phyloP scores from a whole-genome alignment of 257 asterid genomes.

The Forsythia viridissima region DNA sequence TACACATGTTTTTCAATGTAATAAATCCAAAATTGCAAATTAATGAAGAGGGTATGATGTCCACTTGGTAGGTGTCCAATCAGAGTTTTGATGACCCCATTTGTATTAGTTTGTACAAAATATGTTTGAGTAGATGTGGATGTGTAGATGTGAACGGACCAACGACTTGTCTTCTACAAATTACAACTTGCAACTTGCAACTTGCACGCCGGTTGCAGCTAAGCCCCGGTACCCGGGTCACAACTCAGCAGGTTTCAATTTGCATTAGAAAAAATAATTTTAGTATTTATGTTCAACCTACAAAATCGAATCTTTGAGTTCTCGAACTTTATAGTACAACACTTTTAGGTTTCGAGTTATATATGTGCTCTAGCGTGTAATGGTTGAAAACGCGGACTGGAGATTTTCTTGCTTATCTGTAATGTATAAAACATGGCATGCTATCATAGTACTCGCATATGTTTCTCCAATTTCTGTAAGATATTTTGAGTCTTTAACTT shows the following conservation, averaged over 20 bases:
- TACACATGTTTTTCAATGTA: background rate
- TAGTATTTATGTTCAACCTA: background rate
- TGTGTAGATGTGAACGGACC: slow-evolving; percentile 17
- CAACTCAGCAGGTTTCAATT: background rate
- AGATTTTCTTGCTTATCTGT: no score
- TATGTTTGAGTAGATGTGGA: background rate
- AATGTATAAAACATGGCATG: background rate
- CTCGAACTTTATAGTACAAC: background rate
- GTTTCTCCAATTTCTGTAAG: background rate
- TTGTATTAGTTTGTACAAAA: background rate
- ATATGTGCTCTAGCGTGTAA: no score
- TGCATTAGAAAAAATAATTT: background rate
- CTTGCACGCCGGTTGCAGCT: background rate
- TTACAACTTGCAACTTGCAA: slow-evolving; percentile 8
- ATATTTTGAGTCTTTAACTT: background rate
- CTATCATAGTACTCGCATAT: background rate
- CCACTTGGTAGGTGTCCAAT: slow-evolving; percentile 12
- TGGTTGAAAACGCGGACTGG: no score
- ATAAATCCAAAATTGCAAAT: background rate
- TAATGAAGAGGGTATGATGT: background rate
- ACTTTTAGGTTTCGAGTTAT: no score
- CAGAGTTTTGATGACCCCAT: slow-evolving; percentile 6
- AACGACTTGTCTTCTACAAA: slow-evolving; percentile 18
- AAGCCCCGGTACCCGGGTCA: background rate
- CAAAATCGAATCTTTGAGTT: no score